Conservation (phyloP, 169 alveolate genomes). For the Cryptosporidium baileyi region DNA sequence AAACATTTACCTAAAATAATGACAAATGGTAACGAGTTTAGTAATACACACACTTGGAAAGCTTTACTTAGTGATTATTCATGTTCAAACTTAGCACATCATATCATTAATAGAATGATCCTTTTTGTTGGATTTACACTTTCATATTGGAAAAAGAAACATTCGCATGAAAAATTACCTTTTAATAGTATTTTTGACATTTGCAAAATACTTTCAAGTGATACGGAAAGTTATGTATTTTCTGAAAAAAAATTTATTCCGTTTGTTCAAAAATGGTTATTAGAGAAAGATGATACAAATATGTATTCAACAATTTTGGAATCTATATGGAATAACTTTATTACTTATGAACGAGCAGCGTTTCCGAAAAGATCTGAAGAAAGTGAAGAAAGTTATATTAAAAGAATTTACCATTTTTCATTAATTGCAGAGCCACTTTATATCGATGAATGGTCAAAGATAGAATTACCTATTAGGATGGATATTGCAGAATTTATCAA, state of each 20-base stretch:
- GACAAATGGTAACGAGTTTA: background rate
- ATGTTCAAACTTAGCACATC: conserved; percentile 20
- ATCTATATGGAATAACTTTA: conserved; percentile 31
- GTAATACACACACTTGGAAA: background rate
- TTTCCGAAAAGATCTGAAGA: conserved; percentile 55
- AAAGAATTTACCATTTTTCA: conserved; percentile 1
- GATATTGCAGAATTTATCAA: conserved; percentile 46
- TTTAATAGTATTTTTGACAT: conserved; percentile 15
- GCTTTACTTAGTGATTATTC: background rate
- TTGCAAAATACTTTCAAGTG: background rate
- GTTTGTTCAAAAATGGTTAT: conserved; percentile 5
- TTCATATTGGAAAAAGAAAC: conserved; percentile 18
- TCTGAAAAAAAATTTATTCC: background rate
- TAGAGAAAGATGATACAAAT: background rate
- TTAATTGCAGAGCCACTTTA: conserved; percentile 58
- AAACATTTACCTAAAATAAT: conserved; percentile 14
- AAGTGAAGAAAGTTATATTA: conserved; percentile 13
- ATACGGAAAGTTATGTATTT: background rate
- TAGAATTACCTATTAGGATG: conserved; percentile 27
- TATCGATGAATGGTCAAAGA: conserved; percentile 36
- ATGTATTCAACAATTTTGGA: conserved; percentile 18
- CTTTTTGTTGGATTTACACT: conserved; percentile 47
- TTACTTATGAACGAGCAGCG: conserved; percentile 24
- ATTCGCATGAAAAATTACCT: conserved; percentile 8
- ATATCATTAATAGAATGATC: conserved; percentile 21